Evolutionary conservation across 495 filamentous ascomycete genomes (phyloP), one percentile per base, ranked within the genome.

Genomic region (Sordaria brevicollis): DNA sequence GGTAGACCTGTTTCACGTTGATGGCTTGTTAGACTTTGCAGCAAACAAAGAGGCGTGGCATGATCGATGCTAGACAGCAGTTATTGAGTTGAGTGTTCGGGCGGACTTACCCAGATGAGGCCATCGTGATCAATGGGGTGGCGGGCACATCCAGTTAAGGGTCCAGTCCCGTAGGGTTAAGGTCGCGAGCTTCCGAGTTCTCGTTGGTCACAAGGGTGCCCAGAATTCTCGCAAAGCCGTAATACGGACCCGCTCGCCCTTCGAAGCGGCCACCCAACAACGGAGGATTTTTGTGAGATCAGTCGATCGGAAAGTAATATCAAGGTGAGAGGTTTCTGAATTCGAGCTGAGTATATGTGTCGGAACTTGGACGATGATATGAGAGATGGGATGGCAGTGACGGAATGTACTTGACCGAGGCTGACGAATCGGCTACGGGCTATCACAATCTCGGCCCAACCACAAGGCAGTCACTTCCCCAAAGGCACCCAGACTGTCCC

Each of bases 101-200:
- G 11, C 25, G 2, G 49, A 73, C 76, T 65, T 69, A 78, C 77
- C 73, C 76, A 67, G 77, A 79, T 73, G 77, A 79, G 72, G 77
- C 74, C 77, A 79, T 79, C 69, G 69, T 76, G 75, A 72, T 74
- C 66, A 68, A 35, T 70, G 35, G 65, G 17, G 62, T 38, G 19
- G 35, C 67, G 67, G 37, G 72, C 66, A 65, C 73, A 76, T 74
- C 69, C 25, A 62, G 17, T 33, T 15, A 62, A 31, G 33, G 25
- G 49, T 62, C 13, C 13, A 13, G 49, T 33, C 13, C 25, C 17
- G 49, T 62, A 31, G 13, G 21, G 49, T 31, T 62, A 25, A 62
- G 25, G 49, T 62, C 33, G 49, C 25, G 49, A 62, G 49, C 49
- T 62, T 62, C 49, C 25, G 25, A 31, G 49, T 62, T 29, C 29